Base-by-base conservation (phyloP, 805 yeast genomes). In the Yueomyces sinensis region DNA sequence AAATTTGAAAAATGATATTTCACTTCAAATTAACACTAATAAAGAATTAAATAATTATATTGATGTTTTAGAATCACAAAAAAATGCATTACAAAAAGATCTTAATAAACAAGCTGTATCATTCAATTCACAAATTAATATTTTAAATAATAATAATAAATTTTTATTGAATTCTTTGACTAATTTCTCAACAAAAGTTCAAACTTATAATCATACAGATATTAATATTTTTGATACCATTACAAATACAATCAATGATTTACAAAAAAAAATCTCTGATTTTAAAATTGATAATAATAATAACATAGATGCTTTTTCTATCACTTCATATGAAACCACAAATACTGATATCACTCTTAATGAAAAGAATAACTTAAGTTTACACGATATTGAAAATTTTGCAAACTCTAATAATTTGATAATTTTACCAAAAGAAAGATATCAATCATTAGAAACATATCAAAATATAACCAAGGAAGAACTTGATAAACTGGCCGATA, bases 131-230 rank as follows among this genome's bases (percentile, higher is more conserved):
- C 76, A 76, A 37, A 44, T 73, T 6, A 56, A 55, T 20, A 43
- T 71, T 32, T 57, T 80, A 40, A 80, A 79, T 49, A 79, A 76
- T 45, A 86, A 77, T 47, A 79, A 79, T 53, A 81, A 76, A 42
- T 7, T 11, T 22, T 11, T 25, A 9, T n/a, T 13, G 15, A 5
- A 11, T 25, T 5, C 13, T 6, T 11, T 11, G 13, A 11, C 5
- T 25, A 25, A 25, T n/a, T 7, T 7, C 11, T 7, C 11, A 7
- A 7, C 24, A 7, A 20, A 20, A 20, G 24, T 20, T 7, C 14
- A 9, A 9, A 25, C 13, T n/a, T n/a, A 11, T n/a, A 11, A 9
- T 13, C 5, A 9, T 6, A 13, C 15, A 25, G 5, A 6, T 25
- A 25, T 25, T 6, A n/a, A 25, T 25, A 22, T 11, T 7, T 11